These are phyloP conservation scores for Stagonosporopsis chrysanthemi DNA, from an alignment of 2,329 filamentous ascomycete genomes.

Conservation along the genomic window DNA sequence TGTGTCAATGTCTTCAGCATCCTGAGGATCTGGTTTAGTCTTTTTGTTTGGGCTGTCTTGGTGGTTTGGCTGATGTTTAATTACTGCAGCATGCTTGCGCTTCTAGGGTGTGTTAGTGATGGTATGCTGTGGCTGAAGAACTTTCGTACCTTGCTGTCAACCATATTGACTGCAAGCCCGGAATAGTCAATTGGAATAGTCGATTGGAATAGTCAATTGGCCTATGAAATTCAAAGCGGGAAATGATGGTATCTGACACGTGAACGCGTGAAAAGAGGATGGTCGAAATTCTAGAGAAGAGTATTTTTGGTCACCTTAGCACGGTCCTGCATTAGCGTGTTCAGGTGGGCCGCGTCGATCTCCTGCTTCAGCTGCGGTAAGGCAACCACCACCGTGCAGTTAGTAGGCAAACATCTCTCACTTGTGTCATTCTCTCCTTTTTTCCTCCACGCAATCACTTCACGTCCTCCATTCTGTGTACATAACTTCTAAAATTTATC, in stretches of 20 bases:
- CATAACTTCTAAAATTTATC: neutral
- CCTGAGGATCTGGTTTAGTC: slow-evolving; percentile 23
- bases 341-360: slow-evolving; percentile 9
- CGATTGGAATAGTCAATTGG: neutral
- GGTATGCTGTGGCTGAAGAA: neutral
- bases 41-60: slow-evolving; percentile 27
- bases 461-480: neutral
- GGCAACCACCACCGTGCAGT: slow-evolving; percentile 13
- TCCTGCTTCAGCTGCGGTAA: slow-evolving; percentile 1
- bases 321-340: slow-evolving; percentile 21
- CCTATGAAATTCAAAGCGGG: no score
- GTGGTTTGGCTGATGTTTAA: slow-evolving; percentile 27
- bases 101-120: slow-evolving; percentile 24
- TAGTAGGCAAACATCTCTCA: neutral
- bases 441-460: neutral
- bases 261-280: slow-evolving; percentile 20
- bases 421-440: neutral
- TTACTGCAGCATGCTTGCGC: slow-evolving; percentile 32
- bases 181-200: neutral
- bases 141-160: slow-evolving; percentile 12
- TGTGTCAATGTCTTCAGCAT: slow-evolving; percentile 54
- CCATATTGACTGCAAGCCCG: slow-evolving; percentile 3
- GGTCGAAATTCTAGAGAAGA: slow-evolving; percentile 11
- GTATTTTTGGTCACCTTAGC: slow-evolving; percentile 22
- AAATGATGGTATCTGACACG: slow-evolving; percentile 1